phyloP scores from a whole-genome alignment of 352 stramenopile species.

The Pythium dissotocum region DNA sequence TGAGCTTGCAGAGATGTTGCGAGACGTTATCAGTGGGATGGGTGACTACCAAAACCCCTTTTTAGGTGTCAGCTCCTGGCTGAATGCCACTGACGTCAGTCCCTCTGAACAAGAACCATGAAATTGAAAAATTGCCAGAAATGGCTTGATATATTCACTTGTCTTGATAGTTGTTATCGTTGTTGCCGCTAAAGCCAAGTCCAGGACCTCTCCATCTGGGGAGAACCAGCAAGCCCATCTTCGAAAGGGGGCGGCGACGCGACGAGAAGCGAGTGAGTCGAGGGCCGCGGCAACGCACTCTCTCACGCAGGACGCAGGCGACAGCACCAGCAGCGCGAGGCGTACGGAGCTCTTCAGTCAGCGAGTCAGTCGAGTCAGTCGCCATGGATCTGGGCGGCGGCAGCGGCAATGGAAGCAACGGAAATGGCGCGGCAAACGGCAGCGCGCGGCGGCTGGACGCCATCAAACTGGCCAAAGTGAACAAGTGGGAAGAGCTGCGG shows the following conservation, averaged over 20 bases:
- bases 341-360: background rate
- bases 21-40: slow-evolving; percentile 6
- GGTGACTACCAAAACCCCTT: slow-evolving; percentile 3
- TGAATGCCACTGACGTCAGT: background rate
- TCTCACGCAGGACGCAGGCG: background rate
- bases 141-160: too few species aligned
- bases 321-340: background rate
- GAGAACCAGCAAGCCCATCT: slow-evolving; percentile 2
- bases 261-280: slow-evolving; percentile 1
- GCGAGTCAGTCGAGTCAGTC: background rate
- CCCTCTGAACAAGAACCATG: background rate
- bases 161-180: too few species aligned
- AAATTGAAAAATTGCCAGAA: background rate
- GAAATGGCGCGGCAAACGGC: background rate
- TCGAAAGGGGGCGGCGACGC: slow-evolving; percentile 7
- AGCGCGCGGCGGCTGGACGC: slow-evolving; percentile 73
- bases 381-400: slow-evolving; percentile 8
- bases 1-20: background rate
- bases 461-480: slow-evolving; percentile 84
- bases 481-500: slow-evolving; percentile 77
- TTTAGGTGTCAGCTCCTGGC: background rate
- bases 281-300: background rate
- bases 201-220: background rate
- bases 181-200: background rate
- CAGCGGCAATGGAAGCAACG: background rate